Evolutionary conservation across 1,139 yeast genomes (phyloP), one percentile per base, ranked within the genome.

Genomic region (Protomyces pachydermus): DNA sequence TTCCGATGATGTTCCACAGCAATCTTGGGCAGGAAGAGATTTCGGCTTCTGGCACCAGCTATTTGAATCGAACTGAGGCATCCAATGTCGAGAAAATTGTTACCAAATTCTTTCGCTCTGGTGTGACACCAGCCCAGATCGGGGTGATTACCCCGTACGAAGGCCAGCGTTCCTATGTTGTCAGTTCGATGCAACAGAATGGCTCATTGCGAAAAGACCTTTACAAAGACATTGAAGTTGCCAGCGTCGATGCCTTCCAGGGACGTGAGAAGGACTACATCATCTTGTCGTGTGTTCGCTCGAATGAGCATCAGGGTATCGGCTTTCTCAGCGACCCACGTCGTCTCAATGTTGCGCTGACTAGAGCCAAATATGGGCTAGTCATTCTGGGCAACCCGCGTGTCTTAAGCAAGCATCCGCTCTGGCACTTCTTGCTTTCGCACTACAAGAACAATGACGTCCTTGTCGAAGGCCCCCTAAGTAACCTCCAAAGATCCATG

Each of bases 1-100:
- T 80, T 2, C 97, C 97, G 20, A 89, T 90, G 96, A 88, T 91
- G 95, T 89, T 91, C 71, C 91, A 97, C 97, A 87, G 91, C 2
- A 87, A 87, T 70, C 84, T 85, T 72, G 97, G 97, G 48, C 84
- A 87, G 68, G 97, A 91, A 76, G 97, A 91, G 74, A 84, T 91
- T 61, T 85, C 95, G 48, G 83, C 85, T 0, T 82, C 85, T 70
- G 97, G 97, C 64, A 86, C 87, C 16, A 88, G 96, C n/a, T 91
- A 80, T 71, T 78, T 91, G 70, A 91, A 91, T 74, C 80, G 97
- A 70, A 87, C 89, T 20, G 98, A 91, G 75, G 97, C 97, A 0
- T 85, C 88, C 85, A 89, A 87, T 72, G 89, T 91, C 70, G 97
- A 90, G 74, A 86, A 87, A 73, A 79, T 88, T 38, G 85, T 91